Evolutionary conservation across 176 grass and related monocot genomes (phyloP).

Genomic region (Phoenix roebelenii): DNA sequence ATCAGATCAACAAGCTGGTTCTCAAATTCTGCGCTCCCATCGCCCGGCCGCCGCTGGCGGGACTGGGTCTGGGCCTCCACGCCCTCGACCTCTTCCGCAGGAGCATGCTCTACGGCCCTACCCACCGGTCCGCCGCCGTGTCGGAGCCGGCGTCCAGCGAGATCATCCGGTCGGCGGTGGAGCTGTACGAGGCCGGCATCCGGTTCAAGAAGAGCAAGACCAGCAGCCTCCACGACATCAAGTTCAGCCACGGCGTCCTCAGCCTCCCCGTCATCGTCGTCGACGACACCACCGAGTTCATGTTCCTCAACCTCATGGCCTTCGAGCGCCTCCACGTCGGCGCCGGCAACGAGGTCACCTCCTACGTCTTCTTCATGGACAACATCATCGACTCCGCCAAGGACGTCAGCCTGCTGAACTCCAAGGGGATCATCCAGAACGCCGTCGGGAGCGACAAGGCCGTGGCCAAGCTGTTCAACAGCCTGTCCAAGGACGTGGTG

Average conservation of each 20-base stretch:
- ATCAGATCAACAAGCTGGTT: conserved; percentile 16
- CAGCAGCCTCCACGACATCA: conserved; percentile 6
- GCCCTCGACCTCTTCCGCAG: conserved; percentile 16
- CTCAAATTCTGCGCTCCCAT: not conserved
- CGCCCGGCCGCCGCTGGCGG: not conserved
- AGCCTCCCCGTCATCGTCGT: conserved; percentile 2
- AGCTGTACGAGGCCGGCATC: conserved; percentile 18
- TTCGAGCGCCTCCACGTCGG: conserved; percentile 20
- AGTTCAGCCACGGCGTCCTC: conserved; percentile 6
- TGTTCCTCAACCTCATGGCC: conserved; percentile 18
- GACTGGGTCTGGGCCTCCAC: conserved; percentile 10
- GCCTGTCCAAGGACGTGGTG: conserved; percentile 30
- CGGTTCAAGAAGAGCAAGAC: not conserved
- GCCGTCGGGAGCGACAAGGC: conserved; percentile 37
- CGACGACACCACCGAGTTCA: conserved; percentile 10
- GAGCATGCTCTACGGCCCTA: not conserved
- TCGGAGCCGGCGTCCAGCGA: not conserved
- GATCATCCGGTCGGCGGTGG: not conserved
- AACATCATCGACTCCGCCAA: not conserved
- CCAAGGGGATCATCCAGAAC: conserved; percentile 18
- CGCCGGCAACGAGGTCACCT: conserved; percentile 2
- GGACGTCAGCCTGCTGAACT: no score
- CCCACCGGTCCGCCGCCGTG: no score
- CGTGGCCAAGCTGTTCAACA: conserved; percentile 32
- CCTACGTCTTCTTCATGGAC: conserved; percentile 14